phyloP scores from a whole-genome alignment of 163 green algal genomes.

The Smithsoniella earleae region DNA sequence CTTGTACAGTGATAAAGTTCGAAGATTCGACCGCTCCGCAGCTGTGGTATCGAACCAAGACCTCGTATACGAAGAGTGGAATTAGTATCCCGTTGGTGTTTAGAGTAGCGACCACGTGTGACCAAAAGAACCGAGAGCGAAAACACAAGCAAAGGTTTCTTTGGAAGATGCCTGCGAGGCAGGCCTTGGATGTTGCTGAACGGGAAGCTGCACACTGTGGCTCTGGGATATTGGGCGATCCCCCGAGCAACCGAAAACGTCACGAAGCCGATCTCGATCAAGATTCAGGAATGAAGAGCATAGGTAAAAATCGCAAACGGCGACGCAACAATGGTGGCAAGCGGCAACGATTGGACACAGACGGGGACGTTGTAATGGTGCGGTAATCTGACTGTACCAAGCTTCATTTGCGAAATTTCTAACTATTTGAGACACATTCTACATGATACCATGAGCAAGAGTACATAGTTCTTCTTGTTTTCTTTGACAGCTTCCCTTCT shows the following conservation, averaged over 20 bases:
- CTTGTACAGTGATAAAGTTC: constrained; percentile 5
- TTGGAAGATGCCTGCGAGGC: constrained; percentile 26
- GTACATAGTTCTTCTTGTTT: too few relatives aligned
- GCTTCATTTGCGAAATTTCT: too few relatives aligned
- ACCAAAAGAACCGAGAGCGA: neutral
- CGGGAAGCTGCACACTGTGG: neutral
- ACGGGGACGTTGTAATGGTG: constrained; percentile 16
- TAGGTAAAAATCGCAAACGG: too few relatives aligned
- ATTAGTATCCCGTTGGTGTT: constrained; percentile 1
- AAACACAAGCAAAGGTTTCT: constrained; percentile 18
- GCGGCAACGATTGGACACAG: neutral
- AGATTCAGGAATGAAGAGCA: too few relatives aligned
- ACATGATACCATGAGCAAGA: too few relatives aligned
- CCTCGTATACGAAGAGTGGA: constrained; percentile 11
- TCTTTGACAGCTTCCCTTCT: too few relatives aligned
- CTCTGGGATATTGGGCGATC: too few relatives aligned
- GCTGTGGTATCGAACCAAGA: constrained; percentile 26
- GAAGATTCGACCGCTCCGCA: neutral
- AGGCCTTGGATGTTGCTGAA: constrained; percentile 2
- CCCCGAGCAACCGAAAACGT: too few relatives aligned
- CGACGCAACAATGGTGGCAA: neutral
- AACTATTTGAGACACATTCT: too few relatives aligned
- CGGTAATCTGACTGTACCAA: too few relatives aligned
- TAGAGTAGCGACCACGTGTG: neutral
- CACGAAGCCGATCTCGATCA: too few relatives aligned